A percentile compares a stretch with the other conserved stretches of the same genome.
These are phyloP conservation scores for Cercophora scortea DNA, from an alignment of 495 filamentous ascomycete genomes.

Conservation along the genomic window DNA sequence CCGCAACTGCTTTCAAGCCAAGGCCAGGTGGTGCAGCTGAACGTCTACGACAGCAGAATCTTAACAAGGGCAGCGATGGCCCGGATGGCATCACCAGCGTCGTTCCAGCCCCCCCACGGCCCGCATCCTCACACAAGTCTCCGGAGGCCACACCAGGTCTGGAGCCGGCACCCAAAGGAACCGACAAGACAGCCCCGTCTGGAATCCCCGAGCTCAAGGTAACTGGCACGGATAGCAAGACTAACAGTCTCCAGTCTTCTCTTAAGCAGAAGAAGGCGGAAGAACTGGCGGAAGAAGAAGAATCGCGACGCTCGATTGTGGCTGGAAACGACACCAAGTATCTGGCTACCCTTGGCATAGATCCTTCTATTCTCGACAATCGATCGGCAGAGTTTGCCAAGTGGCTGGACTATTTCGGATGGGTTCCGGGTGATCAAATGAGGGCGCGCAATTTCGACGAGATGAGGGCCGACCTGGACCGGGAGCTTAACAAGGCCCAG, in stretches of 20 bases:
- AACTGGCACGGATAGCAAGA: slow-evolving; percentile 18
- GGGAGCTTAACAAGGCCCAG: slow-evolving; percentile 82
- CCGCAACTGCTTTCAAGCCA: slow-evolving; percentile 76
- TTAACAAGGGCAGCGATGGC: slow-evolving; percentile 50
- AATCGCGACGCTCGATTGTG: slow-evolving; percentile 49
- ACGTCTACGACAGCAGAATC: slow-evolving; percentile 49
- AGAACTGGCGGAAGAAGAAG: slow-evolving; percentile 24
- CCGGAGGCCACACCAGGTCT: slow-evolving; percentile 10
- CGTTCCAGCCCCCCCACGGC: slow-evolving; percentile 62
- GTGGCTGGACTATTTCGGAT: slow-evolving; percentile 80
- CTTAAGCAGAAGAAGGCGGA: slow-evolving; percentile 37
- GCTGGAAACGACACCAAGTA: slow-evolving; percentile 73
- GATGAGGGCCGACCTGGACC: slow-evolving; percentile 72
- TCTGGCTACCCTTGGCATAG: slow-evolving; percentile 66
- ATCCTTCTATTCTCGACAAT: slow-evolving; percentile 59
- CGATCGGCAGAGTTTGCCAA: slow-evolving; percentile 60
- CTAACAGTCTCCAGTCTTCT: slow-evolving; percentile 27
- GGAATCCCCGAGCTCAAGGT: slow-evolving; percentile 45
- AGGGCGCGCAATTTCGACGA: slow-evolving; percentile 69
- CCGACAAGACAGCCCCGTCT: slow-evolving; percentile 18
- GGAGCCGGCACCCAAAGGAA: slow-evolving; percentile 21
- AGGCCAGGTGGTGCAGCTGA: slow-evolving; percentile 75
- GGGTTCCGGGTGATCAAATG: slow-evolving; percentile 66
- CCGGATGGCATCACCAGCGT: slow-evolving; percentile 85
- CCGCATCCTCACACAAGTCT: slow-evolving; percentile 22